Conservation (phyloP, 2,329 filamentous ascomycete genomes). For the Colletotrichum sp. region DNA sequence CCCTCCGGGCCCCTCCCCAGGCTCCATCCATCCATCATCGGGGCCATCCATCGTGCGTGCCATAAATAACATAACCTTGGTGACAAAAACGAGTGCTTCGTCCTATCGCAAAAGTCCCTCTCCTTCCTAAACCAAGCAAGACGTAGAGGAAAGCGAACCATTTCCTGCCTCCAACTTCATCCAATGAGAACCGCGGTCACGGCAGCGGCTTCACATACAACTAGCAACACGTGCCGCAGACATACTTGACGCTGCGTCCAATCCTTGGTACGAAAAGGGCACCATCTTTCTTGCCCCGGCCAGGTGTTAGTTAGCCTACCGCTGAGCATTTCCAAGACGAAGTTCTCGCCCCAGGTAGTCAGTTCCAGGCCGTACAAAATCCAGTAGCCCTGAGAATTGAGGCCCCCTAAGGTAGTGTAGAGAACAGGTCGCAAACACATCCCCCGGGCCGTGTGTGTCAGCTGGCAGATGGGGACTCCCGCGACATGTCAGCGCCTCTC, state of each 20-base stretch:
- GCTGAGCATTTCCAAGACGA: neutral
- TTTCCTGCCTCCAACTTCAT: neutral
- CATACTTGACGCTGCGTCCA: neutral
- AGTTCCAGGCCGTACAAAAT: neutral
- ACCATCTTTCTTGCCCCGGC: neutral
- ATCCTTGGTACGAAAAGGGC: neutral
- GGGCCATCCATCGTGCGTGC: neutral
- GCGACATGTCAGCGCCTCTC: neutral
- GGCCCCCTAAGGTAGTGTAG: neutral
- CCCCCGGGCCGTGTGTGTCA: slow-evolving; percentile 7
- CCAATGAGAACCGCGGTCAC: slow-evolving; percentile 3
- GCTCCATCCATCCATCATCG: neutral
- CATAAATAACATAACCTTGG: neutral
- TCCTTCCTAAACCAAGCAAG: neutral
- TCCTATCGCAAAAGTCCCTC: neutral
- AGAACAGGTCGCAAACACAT: neutral
- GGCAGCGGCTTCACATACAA: neutral
- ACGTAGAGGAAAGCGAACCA: neutral
- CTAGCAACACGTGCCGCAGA: slow-evolving; percentile 5
- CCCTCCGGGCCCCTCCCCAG: neutral
- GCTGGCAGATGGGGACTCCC: slow-evolving; percentile 2
- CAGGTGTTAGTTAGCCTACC: neutral
- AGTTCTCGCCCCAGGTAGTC: neutral
- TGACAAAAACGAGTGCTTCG: neutral
- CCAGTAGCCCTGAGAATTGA: neutral